Conservation (phyloP, 2,329 filamentous ascomycete genomes). For the Aspergillus glaucus region DNA sequence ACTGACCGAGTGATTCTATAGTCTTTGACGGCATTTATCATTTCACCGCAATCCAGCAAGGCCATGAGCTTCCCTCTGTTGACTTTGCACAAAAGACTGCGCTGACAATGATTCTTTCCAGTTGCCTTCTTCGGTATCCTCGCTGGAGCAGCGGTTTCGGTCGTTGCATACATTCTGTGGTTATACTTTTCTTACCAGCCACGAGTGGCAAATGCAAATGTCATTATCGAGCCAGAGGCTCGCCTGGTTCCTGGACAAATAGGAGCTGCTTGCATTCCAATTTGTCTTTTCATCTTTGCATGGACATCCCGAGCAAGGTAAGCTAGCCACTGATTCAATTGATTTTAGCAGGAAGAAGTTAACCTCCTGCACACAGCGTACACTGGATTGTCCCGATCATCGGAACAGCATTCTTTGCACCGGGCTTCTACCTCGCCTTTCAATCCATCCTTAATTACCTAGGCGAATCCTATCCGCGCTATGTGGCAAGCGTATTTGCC, state of each 20-base stretch:
- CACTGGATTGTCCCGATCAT: constrained; percentile 46
- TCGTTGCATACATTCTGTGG: constrained; percentile 7
- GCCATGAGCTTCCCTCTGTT: constrained; percentile 1
- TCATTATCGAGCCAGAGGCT: constrained; percentile 6
- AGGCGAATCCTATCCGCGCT: constrained; percentile 23
- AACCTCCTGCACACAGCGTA: constrained; percentile 18
- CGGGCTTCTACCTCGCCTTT: constrained; percentile 13
- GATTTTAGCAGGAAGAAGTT: constrained; percentile 20
- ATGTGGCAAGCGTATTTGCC: constrained; percentile 37
- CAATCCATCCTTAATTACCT: constrained; percentile 21
- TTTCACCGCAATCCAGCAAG: constrained; percentile 6
- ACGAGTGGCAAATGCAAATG: neutral
- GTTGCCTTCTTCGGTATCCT: constrained; percentile 11
- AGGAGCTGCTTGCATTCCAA: constrained; percentile 9
- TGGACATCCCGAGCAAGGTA: constrained; percentile 12
- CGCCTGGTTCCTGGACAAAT: constrained; percentile 10
- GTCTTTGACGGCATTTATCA: constrained; percentile 10
- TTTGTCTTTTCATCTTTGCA: constrained; percentile 12
- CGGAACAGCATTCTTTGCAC: constrained; percentile 44
- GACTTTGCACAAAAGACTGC: neutral
- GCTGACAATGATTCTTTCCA: neutral
- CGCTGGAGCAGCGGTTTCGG: constrained; percentile 4
- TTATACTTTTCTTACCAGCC: constrained; percentile 9
- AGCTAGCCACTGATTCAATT: constrained; percentile 3
- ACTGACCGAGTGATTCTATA: neutral